Evolutionary conservation across 805 yeast genomes (phyloP).

Genomic region (Huiozyma sinensis): DNA sequence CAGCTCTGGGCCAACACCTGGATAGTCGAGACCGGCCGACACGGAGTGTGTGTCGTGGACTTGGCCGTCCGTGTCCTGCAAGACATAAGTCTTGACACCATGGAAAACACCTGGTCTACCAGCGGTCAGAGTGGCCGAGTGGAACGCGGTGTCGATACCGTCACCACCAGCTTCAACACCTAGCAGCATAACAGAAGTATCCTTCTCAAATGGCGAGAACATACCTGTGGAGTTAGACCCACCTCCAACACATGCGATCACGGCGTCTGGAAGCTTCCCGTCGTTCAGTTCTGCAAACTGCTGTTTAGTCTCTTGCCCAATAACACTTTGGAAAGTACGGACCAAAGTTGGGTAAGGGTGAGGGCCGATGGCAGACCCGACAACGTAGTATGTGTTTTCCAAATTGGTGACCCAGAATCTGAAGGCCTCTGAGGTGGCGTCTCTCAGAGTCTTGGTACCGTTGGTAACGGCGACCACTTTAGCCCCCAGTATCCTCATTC

Average conservation of each 20-base stretch:
- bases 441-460: conserved; percentile 94
- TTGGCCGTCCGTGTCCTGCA: conserved; percentile 90
- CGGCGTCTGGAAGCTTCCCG: conserved; percentile 82
- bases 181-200: conserved; percentile 59
- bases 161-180: conserved; percentile 99
- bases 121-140: conserved; percentile 90
- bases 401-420: conserved; percentile 89
- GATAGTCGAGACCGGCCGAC: conserved; percentile 97
- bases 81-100: conserved; percentile 89
- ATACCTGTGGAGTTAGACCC: conserved; percentile 96
- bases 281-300: conserved; percentile 72
- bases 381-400: conserved; percentile 81
- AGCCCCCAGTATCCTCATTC: conserved; percentile 96
- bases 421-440: conserved; percentile 96
- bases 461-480: conserved; percentile 85
- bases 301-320: conserved; percentile 88
- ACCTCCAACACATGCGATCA: conserved; percentile 99
- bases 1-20: conserved; percentile 98
- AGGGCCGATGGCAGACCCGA: conserved; percentile 98
- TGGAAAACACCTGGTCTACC: conserved; percentile 97
- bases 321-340: conserved; percentile 94
- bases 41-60: conserved; percentile 96
- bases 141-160: conserved; percentile 79
- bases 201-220: conserved; percentile 88
- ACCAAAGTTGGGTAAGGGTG: conserved; percentile 98